These are phyloP conservation scores for Collybia sordida DNA, from an alignment of 768 basidiomycete species.

Conservation along the genomic window DNA sequence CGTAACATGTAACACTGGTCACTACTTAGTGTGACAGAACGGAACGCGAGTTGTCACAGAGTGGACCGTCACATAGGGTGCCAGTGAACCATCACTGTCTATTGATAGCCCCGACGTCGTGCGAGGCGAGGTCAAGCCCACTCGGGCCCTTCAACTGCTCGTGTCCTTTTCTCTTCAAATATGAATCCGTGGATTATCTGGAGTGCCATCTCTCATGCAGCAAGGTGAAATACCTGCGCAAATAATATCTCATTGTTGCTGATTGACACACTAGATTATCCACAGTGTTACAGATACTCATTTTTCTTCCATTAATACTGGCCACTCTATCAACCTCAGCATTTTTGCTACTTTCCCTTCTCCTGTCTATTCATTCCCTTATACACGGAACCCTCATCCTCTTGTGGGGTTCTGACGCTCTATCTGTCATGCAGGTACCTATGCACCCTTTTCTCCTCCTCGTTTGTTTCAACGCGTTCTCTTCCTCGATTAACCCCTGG, in stretches of 20 bases:
- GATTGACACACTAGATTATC: conserved; percentile 49
- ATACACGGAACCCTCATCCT: conserved; percentile 80
- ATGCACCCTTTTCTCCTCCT: conserved; percentile 87
- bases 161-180: no score
- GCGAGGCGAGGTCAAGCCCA: no score
- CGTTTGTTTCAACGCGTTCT: conserved; percentile 83
- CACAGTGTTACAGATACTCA: conserved; percentile 76
- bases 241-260: neutral
- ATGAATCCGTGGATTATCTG: conserved; percentile 31
- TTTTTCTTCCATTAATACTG: conserved; percentile 82
- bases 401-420: conserved; percentile 66
- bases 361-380: conserved; percentile 73
- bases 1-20: no score
- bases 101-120: no score
- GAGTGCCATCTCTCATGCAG: conserved; percentile 64
- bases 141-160: no score
- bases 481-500: conserved; percentile 59
- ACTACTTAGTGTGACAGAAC: no score
- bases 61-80: no score
- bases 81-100: neutral
- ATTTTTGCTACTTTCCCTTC: conserved; percentile 78
- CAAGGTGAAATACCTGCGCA: conserved; percentile 40
- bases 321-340: conserved; percentile 79
- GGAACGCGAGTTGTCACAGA: no score
- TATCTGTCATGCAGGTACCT: conserved; percentile 81